Conservation (phyloP, 345 rosid species). For the Atalantia buxifolia region DNA sequence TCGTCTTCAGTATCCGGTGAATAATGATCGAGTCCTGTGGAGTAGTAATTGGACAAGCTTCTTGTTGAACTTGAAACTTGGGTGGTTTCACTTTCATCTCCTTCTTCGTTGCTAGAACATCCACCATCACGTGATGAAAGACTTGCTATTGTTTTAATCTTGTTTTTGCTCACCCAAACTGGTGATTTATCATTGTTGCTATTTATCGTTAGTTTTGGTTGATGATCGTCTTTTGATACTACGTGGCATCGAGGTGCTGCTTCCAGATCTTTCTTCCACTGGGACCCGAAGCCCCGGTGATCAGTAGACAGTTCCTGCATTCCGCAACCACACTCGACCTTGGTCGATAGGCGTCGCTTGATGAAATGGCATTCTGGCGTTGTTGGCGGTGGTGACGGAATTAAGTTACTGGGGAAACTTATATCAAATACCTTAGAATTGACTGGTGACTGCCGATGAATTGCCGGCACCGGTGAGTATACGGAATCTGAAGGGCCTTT, state of each 20-base stretch:
- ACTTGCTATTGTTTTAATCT: background rate
- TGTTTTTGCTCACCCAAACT: background rate
- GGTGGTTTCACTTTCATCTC: constrained; percentile 10
- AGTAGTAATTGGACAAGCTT: constrained; percentile 29
- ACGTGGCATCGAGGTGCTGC: background rate
- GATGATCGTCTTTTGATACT: background rate
- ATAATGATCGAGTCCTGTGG: constrained; percentile 10
- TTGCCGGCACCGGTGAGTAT: constrained; percentile 15
- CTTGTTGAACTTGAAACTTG: constrained; percentile 23
- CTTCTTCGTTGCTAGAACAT: constrained; percentile 12
- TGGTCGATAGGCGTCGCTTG: constrained; percentile 2
- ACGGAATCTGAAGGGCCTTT: constrained; percentile 13
- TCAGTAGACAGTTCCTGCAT: background rate
- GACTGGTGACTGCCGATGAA: constrained; percentile 20
- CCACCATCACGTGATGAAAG: constrained; percentile 4
- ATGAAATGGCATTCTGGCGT: constrained; percentile 25
- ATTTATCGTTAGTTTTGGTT: background rate
- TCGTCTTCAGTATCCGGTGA: background rate
- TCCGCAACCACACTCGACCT: background rate
- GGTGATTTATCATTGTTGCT: background rate
- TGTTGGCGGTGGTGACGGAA: constrained; percentile 34
- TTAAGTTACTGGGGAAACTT: constrained; percentile 16
- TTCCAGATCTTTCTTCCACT: constrained; percentile 4
- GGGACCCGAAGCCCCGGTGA: constrained; percentile 6
- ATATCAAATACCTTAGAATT: constrained; percentile 21